Evolutionary conservation across 1,284 basidiomycete genomes (phyloP).

Genomic region (Boletus mariae): DNA sequence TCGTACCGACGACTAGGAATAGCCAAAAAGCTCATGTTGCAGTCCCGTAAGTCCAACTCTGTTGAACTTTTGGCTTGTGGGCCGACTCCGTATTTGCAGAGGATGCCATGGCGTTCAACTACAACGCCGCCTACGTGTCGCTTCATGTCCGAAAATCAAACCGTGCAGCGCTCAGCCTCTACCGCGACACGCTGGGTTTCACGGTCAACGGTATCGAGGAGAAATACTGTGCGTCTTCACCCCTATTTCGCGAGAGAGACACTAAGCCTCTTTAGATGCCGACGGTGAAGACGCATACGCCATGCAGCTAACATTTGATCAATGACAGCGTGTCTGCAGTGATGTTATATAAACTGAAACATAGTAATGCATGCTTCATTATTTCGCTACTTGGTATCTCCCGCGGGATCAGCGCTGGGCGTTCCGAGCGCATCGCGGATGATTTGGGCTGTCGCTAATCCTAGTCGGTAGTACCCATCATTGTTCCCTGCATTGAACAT

Average conservation of each 20-base stretch:
- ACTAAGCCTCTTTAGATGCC: constrained; percentile 56
- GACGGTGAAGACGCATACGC: constrained; percentile 92
- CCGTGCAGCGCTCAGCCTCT: constrained; percentile 83
- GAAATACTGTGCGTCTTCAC: constrained; percentile 69
- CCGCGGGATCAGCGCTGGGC: not conserved
- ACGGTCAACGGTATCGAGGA: constrained; percentile 83
- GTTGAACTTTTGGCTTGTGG: not conserved
- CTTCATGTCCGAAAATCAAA: constrained; percentile 93
- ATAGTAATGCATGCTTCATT: constrained; percentile 4
- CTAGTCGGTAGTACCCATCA: constrained; percentile 87
- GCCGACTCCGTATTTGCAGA: constrained; percentile 46
- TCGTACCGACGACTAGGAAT: constrained; percentile 87
- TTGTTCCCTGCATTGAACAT: constrained; percentile 87
- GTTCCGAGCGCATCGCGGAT: constrained; percentile 52
- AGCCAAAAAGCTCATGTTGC: constrained; percentile 91
- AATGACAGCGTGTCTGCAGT: constrained; percentile 15
- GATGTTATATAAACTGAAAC: constrained; percentile 2
- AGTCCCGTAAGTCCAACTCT: constrained; percentile 67
- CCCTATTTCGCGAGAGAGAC: not conserved
- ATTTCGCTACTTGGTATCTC: constrained; percentile 1
- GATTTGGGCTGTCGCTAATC: constrained; percentile 59
- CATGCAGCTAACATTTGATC: constrained; percentile 69
- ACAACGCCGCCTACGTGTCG: constrained; percentile 83
- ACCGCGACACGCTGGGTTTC: constrained; percentile 89
- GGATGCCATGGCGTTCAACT: constrained; percentile 86